Conservation (phyloP, 2,329 filamentous ascomycete genomes). For the Aspergillus pseudoviridinutans region DNA sequence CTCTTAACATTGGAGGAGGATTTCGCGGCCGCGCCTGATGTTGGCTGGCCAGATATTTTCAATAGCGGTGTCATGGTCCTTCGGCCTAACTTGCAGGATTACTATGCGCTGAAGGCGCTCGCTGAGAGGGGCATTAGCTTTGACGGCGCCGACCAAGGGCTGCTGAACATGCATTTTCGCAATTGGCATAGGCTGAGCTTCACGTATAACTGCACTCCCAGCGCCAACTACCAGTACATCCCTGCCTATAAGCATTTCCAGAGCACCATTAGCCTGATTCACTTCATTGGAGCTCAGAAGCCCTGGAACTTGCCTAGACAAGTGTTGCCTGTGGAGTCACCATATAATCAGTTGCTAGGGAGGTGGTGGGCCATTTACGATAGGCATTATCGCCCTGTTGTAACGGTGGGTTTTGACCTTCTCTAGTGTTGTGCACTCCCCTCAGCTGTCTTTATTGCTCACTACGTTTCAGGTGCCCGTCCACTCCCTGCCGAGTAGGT, state of each 20-base stretch:
- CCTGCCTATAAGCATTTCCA: conserved; percentile 93
- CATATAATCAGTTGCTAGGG: conserved; percentile 76
- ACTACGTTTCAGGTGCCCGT: not conserved
- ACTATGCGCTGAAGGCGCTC: conserved; percentile 77
- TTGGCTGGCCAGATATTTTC: conserved; percentile 97
- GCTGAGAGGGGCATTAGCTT: conserved; percentile 87
- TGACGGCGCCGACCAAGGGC: conserved; percentile 92
- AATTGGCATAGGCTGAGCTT: conserved; percentile 87
- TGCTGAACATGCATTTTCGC: conserved; percentile 91
- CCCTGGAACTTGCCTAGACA: conserved; percentile 69
- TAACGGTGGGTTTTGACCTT: conserved; percentile 14
- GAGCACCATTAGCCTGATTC: conserved; percentile 80
- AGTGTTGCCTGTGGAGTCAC: conserved; percentile 31
- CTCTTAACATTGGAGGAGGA: conserved; percentile 65
- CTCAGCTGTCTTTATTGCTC: not conserved
- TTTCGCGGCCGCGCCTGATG: conserved; percentile 79
- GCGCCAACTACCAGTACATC: conserved; percentile 93
- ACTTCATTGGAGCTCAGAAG: conserved; percentile 91
- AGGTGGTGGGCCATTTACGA: conserved; percentile 97
- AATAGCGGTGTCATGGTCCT: conserved; percentile 97
- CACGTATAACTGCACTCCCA: conserved; percentile 95
- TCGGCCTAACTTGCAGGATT: conserved; percentile 80
- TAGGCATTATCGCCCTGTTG: conserved; percentile 62
- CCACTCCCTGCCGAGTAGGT: not conserved
- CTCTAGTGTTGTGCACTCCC: not conserved